Conservation (phyloP, 805 yeast species). For the Wickerhamiella dianesei region DNA sequence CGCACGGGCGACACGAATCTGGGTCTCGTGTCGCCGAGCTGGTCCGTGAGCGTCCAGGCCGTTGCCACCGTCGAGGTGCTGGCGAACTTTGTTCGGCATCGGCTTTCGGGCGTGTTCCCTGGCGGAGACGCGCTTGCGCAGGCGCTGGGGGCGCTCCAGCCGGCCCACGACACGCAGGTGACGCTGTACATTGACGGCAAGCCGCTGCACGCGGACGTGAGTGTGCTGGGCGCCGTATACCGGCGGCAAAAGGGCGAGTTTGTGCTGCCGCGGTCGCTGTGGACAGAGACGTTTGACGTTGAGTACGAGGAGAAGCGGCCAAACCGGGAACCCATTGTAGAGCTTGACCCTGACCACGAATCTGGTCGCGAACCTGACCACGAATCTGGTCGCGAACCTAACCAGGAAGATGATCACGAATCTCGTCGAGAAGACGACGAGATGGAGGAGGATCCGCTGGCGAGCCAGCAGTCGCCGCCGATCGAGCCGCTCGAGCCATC, state of each 20-base stretch:
- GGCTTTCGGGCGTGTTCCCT: conserved; percentile 11
- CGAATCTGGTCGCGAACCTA: background rate
- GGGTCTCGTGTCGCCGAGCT: background rate
- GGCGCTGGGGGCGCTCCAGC: conserved; percentile 4
- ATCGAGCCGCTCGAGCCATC: background rate
- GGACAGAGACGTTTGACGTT: conserved; percentile 41
- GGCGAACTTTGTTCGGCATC: conserved; percentile 32
- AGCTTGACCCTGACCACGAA: no score
- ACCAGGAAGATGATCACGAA: no score
- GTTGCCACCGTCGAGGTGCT: conserved; percentile 37
- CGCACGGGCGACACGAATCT: conserved; percentile 1
- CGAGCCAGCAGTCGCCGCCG: background rate
- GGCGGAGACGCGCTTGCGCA: conserved; percentile 1
- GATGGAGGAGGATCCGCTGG: background rate
- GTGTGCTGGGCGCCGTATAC: conserved; percentile 9
- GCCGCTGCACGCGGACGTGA: conserved; percentile 7
- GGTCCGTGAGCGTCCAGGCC: conserved; percentile 35
- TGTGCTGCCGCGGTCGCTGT: conserved; percentile 25
- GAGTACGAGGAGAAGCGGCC: background rate
- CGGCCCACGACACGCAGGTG: background rate
- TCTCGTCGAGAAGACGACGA: conserved; percentile 1
- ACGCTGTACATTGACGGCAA: conserved; percentile 5
- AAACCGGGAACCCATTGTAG: no score
- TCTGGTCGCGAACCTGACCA: background rate
- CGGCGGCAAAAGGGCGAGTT: conserved; percentile 2